These are phyloP conservation scores for Trichosporon sp. DNA, from an alignment of 1,284 basidiomycete genomes.

Conservation along the genomic window DNA sequence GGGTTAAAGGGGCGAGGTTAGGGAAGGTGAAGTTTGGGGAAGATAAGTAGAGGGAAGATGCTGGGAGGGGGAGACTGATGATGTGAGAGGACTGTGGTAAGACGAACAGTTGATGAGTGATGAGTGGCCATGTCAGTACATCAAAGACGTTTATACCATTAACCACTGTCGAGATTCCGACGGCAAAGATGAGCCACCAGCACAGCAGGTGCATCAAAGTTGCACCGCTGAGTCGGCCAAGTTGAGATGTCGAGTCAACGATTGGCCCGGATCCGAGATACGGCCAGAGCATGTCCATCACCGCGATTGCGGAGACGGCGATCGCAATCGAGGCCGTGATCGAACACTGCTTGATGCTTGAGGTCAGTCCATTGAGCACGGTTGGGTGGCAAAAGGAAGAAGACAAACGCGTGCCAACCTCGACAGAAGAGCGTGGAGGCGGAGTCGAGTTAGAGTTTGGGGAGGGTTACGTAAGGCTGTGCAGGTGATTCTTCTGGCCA, in stretches of 20 bases:
- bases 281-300: not conserved
- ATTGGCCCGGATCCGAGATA: not conserved
- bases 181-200: not conserved
- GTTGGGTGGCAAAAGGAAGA: not conserved
- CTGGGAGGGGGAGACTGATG: not conserved
- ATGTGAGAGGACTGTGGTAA: not conserved
- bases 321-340: not conserved
- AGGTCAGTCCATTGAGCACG: not conserved
- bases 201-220: not conserved
- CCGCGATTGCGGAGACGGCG: no score
- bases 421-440: not conserved
- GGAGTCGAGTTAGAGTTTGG: not conserved
- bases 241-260: not conserved
- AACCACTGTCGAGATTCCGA: no score
- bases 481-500: no score
- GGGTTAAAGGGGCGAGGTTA: no score
- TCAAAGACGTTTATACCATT: not conserved
- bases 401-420: not conserved
- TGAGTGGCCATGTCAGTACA: not conserved
- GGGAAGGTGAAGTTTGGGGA: no score
- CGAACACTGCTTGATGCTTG: not conserved
- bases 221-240: not conserved
- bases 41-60: no score
- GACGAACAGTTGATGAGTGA: not conserved
- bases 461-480: not conserved